These are phyloP conservation scores for Aspergillus funiculosus DNA, from an alignment of 495 filamentous ascomycete genomes.

Conservation along the genomic window DNA sequence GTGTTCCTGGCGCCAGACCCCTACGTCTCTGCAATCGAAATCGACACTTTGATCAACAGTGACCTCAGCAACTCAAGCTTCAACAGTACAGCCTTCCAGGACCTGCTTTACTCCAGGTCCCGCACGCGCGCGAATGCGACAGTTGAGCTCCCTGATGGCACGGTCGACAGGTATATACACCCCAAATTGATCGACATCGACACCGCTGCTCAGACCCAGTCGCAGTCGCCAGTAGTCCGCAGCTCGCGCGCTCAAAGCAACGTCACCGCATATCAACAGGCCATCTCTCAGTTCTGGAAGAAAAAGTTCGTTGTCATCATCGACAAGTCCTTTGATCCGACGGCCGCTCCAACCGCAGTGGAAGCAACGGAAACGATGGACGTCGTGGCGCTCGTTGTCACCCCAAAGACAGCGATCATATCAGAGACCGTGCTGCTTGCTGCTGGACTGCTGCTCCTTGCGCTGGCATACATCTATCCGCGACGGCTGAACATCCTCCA, in stretches of 20 bases:
- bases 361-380: constrained; percentile 7
- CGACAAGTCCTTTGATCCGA: constrained; percentile 19
- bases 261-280: constrained; percentile 7
- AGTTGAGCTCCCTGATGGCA: not conserved
- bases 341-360: not conserved
- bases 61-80: constrained; percentile 1
- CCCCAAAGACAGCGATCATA: constrained; percentile 9
- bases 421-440: constrained; percentile 9
- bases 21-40: constrained; percentile 1
- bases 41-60: not conserved
- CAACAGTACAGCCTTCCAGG: constrained; percentile 5
- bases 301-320: constrained; percentile 15
- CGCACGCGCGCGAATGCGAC: not conserved
- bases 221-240: not conserved
- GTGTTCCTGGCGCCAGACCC: constrained; percentile 11
- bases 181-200: too few relatives aligned
- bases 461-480: constrained; percentile 3
- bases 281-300: constrained; percentile 19
- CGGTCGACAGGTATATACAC: too few relatives aligned
- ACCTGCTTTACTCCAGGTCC: constrained; percentile 1
- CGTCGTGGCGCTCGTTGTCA: constrained; percentile 11
- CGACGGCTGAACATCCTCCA: constrained; percentile 6
- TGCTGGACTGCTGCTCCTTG: not conserved
- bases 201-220: too few relatives aligned
- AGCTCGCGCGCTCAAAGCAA: not conserved